phyloP scores from a whole-genome alignment of 371 early-diverging fungal species.

The Parasitella parasitica region DNA sequence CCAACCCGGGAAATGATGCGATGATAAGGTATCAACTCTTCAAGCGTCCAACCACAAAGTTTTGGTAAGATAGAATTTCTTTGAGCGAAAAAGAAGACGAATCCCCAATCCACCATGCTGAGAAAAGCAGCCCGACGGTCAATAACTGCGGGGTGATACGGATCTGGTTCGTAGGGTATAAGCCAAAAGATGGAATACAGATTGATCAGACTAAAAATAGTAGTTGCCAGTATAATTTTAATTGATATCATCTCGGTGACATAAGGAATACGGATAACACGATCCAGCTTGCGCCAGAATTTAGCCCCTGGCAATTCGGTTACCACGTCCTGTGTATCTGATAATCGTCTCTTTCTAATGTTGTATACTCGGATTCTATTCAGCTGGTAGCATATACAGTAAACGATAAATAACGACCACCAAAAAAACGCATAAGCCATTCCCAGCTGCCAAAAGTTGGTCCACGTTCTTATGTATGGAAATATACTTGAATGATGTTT shows the following conservation, averaged over 20 bases:
- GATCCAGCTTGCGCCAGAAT: constrained; percentile 6
- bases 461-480: constrained; percentile 12
- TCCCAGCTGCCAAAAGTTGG: constrained; percentile 27
- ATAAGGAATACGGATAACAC: constrained; percentile 35
- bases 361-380: constrained; percentile 28
- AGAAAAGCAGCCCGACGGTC: constrained; percentile 51
- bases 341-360: constrained; percentile 22
- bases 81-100: constrained; percentile 47
- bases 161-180: constrained; percentile 21
- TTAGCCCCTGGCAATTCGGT: constrained; percentile 1
- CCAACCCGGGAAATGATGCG: constrained; percentile 50
- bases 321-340: constrained; percentile 3
- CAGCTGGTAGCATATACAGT: constrained; percentile 40
- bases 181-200: constrained; percentile 34
- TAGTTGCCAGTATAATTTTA: constrained; percentile 40
- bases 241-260: constrained; percentile 40
- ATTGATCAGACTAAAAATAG: constrained; percentile 33
- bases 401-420: constrained; percentile 43
- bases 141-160: constrained; percentile 1
- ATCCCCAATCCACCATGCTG: constrained; percentile 47
- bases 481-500: not conserved
- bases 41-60: constrained; percentile 47
- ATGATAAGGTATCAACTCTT: constrained; percentile 46
- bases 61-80: constrained; percentile 40
- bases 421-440: constrained; percentile 40